Evolutionary conservation across 768 basidiomycete species (phyloP), one percentile per base, ranked within the genome.

Genomic region (Dacryopinax spathularia): DNA sequence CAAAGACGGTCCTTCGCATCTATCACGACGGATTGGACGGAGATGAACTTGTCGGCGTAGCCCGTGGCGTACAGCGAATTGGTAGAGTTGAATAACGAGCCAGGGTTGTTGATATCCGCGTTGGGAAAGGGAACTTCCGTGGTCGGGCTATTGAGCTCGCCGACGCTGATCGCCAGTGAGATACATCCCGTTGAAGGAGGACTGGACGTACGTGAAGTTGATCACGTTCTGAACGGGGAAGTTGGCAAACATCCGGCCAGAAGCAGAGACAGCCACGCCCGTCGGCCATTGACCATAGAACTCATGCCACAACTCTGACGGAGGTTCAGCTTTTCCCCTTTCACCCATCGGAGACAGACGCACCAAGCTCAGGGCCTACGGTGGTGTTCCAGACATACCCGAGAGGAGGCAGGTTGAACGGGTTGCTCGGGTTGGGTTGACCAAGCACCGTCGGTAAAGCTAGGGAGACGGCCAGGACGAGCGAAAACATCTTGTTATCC

Each of bases 1-100:
- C 69, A 70, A 7, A 70, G 63, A 1, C 69, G 69, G n/a, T 70
- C 68, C 20, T 44, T 16, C 1, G 65, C 68, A 35, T 70, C 69
- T 25, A 70, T 67, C 22, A 70, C 68, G 18, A 70, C 69, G 10
- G 66, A 67, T 63, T 70, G 69, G 15, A 69, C 65, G 35, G 65
- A 65, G 62, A 70, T 65, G 22, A 70, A 34, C 41, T 70, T 66
- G 13, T 69, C 63, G 29, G 20, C 13, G 0, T 68, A 66, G 1
- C 64, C 66, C 25, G 67, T 63, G 35, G 68, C 65, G 60, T 62
- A 65, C 0, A 62, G 64, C 7, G 69, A 65, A 59, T 68, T 70
- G 13, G 61, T 65, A 18, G 44, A 41, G 48, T 70, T 69, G 3
- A 62, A 34, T 33, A 70, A 66, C 2, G 66, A 65, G 1, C 65